phyloP scores from a whole-genome alignment of 495 filamentous ascomycete species.

The Aspergillus steynii region DNA sequence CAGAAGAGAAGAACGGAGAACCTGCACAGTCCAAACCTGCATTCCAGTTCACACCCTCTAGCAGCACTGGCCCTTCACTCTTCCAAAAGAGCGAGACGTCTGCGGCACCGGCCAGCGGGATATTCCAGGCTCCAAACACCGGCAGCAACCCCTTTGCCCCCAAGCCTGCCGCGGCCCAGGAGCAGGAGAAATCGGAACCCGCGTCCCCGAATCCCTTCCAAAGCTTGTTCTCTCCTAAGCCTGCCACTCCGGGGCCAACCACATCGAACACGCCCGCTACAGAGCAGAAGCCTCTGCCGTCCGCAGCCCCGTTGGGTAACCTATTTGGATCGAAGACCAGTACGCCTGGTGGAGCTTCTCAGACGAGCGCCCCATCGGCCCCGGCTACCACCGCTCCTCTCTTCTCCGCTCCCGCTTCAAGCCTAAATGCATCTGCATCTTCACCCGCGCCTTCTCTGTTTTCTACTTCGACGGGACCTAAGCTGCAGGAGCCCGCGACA shows the following conservation, averaged over 20 bases:
- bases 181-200: conserved; percentile 14
- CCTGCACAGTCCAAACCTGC: conserved; percentile 12
- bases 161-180: conserved; percentile 22
- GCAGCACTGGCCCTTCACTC: conserved; percentile 13
- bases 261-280: background rate
- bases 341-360: conserved; percentile 13
- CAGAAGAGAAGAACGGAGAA: conserved; percentile 18
- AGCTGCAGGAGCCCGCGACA: conserved; percentile 5
- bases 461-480: conserved; percentile 15
- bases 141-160: conserved; percentile 23
- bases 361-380: conserved; percentile 16
- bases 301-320: conserved; percentile 20
- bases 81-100: conserved; percentile 21
- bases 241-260: conserved; percentile 5
- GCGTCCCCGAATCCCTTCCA: background rate
- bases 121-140: conserved; percentile 22
- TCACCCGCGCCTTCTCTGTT: conserved; percentile 11
- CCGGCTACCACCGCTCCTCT: conserved; percentile 10
- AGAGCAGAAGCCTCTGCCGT: conserved; percentile 18
- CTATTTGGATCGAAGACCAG: conserved; percentile 19
- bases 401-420: conserved; percentile 8
- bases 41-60: conserved; percentile 17
- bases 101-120: conserved; percentile 13
- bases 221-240: conserved; percentile 7
- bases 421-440: background rate